Base-by-base conservation (phyloP, 2,329 filamentous ascomycete species). In the Cercospora zeina region DNA sequence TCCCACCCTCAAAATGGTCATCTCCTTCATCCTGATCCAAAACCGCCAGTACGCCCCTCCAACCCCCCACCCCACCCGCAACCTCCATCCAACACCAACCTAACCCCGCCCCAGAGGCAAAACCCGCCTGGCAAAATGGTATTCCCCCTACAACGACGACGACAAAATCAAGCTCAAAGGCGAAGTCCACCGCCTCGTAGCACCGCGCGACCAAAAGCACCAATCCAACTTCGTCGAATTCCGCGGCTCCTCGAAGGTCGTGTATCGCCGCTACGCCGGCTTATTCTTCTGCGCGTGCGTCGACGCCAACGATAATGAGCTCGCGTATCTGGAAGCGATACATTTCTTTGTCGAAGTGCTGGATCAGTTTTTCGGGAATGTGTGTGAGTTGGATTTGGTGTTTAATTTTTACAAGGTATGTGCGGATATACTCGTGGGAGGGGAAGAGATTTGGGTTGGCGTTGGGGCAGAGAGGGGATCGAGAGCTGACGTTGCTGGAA, bases 201-300 rank as follows among this genome's bases (percentile, higher is more conserved):
- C 95, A 0, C 95, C 95, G 6, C 90, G 95, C 74, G 95, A 99
- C 79, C 95, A 99, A 76, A 99, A 99, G 77, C 96, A 99, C 82
- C 95, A 99, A 77, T 96, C 92, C 80, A 99, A 99, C 81, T 99
- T 99, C 74, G 95, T 99, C 83, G 95, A 99, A 71, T 88, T 88
- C 81, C 89, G 91, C 69, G 90, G 92, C 79, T 92, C 77, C 70
- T 78, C 93, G 76, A 97, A 97, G 81, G 90, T 99, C 71, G 91
- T 99, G 58, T 99, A 99, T 81, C 89, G 96, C 49, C 90, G 95
- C 66, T 99, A 99, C 79, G 95, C 95, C 0, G 95, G 95, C 0
- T 87, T 99, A 62, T 99, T 99, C 85, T 99, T 99, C 82, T 99
- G 95, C 82, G 96, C 93, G 58, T 97, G 95, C 78, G 95, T 99